Percentiles rank a stretch among this genome's conserved stretches.
Evolutionary conservation across 257 asterid genomes (phyloP).

Genomic region (Hygrophila difformis): DNA sequence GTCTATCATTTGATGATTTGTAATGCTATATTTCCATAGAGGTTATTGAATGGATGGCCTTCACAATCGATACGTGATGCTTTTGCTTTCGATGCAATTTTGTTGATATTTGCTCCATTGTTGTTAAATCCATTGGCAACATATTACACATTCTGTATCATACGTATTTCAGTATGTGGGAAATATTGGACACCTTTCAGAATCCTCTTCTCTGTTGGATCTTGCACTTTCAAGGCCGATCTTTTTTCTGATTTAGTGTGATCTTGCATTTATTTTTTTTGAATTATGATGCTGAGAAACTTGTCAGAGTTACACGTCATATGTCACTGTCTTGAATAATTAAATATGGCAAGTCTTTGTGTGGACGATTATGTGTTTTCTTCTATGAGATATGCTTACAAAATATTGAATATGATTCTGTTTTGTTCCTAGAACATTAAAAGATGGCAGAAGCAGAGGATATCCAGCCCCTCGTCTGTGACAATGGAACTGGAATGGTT

Average conservation of each 20-base stretch:
- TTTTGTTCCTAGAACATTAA: no score
- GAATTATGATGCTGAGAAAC: not conserved
- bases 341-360: constrained; percentile 6
- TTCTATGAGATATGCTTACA: no score
- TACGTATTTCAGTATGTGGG: constrained; percentile 1
- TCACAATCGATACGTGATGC: not conserved
- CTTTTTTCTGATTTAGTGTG: constrained; percentile 3
- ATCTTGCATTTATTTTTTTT: not conserved
- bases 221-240: not conserved
- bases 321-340: not conserved
- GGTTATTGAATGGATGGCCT: constrained; percentile 1
- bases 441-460: constrained; percentile 27
- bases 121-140: no score
- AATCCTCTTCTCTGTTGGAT: constrained; percentile 1
- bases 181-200: not conserved
- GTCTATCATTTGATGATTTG: no score
- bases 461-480: constrained; percentile 28
- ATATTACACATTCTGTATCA: no score
- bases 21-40: no score
- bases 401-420: no score
- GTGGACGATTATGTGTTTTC: no score
- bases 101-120: no score
- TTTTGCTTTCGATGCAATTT: not conserved
- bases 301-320: not conserved
- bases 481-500: constrained; percentile 31